Base-by-base conservation (phyloP, 352 stramenopile species). In the Pythium phragmiticola region DNA sequence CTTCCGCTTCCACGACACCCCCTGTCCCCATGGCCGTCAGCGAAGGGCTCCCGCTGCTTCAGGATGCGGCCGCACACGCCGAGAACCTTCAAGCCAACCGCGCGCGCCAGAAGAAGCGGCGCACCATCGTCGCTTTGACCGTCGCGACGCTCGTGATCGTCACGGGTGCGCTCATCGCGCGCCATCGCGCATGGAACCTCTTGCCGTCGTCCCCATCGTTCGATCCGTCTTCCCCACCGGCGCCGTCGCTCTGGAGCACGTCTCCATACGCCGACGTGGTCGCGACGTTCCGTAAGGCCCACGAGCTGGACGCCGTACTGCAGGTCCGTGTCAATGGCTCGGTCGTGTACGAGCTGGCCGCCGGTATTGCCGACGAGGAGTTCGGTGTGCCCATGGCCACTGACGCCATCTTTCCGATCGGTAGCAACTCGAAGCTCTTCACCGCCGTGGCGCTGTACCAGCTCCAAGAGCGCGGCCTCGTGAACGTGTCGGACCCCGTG, bases 341-440 rank as follows among this genome's bases (percentile, higher is more conserved):
- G n/a, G 75, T 76, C 56, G 80, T 78, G 46, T 75, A 82, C 52
- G 72, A 77, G n/a, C 58, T 73, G 33, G 78, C 75, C 37, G 76
- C 74, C 54, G 80, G 80, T 0, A 13, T 57, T 1, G 81, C 81
- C n/a, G 85, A 77, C 49, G 71, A 83, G 28, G 75, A 82, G 23
- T 82, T 86, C 41, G 56, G 69, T 7, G 69, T 73, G 49, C 50
- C 66, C 2, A 90, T 90, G 71, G 34, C 63, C 16, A 59, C 65
- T 17, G 65, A 84, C 60, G 79, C 68, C 47, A 61, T 88, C 39
- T 89, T 89, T 47, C 75, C 78, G 7, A 72, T 89, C 65, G 80
- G 75, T 13, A 77, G 76, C 19, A 77, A 89, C 60, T 76, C 79
- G 13, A 84, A 88, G 61, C 71, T 89, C 12, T 80, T 89, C 41